Evolutionary conservation across 306 rosid genomes (phyloP).

Genomic region (Cicer judaicum): DNA sequence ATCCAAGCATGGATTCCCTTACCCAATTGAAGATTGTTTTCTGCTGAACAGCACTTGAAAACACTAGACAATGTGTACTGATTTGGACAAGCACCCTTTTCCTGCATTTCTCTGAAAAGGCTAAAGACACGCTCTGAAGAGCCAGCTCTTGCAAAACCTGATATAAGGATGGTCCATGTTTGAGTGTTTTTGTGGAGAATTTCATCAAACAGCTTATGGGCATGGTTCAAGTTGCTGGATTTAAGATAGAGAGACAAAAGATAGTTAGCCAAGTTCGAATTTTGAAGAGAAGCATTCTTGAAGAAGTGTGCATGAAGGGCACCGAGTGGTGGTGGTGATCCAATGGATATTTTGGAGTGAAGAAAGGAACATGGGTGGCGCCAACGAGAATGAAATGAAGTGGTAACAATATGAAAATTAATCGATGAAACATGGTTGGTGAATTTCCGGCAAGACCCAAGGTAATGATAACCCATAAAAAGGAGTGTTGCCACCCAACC

Average conservation of each 20-base stretch:
- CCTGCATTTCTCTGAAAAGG: conserved; percentile 72
- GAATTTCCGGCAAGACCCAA: conserved; percentile 33
- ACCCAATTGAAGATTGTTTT: conserved; percentile 56
- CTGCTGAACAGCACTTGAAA: conserved; percentile 65
- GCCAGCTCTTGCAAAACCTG: conserved; percentile 66
- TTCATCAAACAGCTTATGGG: conserved; percentile 76
- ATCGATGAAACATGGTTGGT: conserved; percentile 19
- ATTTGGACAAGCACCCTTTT: conserved; percentile 66
- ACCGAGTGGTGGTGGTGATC: conserved; percentile 26
- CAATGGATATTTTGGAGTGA: conserved; percentile 36
- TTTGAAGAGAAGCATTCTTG: conserved; percentile 59
- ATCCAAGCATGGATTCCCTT: conserved; percentile 85
- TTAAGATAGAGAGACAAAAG: conserved; percentile 51
- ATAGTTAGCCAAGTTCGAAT: conserved; percentile 51
- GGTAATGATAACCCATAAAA: conserved; percentile 38
- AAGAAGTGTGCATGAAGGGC: conserved; percentile 63
- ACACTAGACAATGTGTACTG: conserved; percentile 71
- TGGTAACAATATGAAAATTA: conserved; percentile 42
- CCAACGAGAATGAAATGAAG: conserved; percentile 41
- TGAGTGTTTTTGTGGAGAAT: conserved; percentile 59
- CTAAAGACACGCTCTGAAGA: conserved; percentile 51
- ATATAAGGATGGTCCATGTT: conserved; percentile 79
- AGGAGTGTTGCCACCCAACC: conserved; percentile 6
- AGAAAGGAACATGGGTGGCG: conserved; percentile 46
- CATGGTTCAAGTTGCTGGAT: conserved; percentile 55